A percentile compares a stretch with the other conserved stretches of the same genome.
phyloP scores from a whole-genome alignment of 768 basidiomycete species.

The Calocybe indica region DNA sequence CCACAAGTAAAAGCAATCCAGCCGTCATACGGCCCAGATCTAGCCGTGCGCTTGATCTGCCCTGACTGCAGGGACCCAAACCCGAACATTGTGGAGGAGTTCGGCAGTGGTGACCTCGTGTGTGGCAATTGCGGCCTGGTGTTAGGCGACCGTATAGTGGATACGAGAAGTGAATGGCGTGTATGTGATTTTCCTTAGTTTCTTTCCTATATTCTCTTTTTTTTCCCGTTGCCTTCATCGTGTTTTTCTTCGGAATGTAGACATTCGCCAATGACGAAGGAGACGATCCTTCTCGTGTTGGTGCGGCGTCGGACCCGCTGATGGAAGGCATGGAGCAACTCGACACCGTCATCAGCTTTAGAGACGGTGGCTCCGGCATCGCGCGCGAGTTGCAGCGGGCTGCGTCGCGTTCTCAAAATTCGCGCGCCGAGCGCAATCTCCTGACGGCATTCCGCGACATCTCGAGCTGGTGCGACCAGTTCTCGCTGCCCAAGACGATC shows the following conservation, averaged over 20 bases:
- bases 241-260: conserved; percentile 31
- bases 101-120: conserved; percentile 95
- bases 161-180: conserved; percentile 97
- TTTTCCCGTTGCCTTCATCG: conserved; percentile 10
- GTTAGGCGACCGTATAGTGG: conserved; percentile 92
- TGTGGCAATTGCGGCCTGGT: conserved; percentile 92
- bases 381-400: conserved; percentile 92
- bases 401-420: conserved; percentile 71
- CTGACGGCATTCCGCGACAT: conserved; percentile 89
- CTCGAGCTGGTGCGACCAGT: conserved; percentile 90
- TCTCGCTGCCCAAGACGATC: conserved; percentile 89
- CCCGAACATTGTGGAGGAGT: conserved; percentile 95
- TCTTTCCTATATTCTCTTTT: conserved; percentile 5
- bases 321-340: conserved; percentile 94
- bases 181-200: conserved; percentile 42
- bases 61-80: conserved; percentile 93
- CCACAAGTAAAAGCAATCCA: conserved; percentile 47
- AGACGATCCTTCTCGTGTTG: conserved; percentile 99
- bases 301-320: conserved; percentile 89
- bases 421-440: conserved; percentile 80
- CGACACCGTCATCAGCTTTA: conserved; percentile 91
- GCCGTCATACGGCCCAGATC: conserved; percentile 71
- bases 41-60: conserved; percentile 86
- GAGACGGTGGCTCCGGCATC: conserved; percentile 90
- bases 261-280: conserved; percentile 99